Evolutionary conservation across 1,284 basidiomycete genomes (phyloP).

Genomic region (Ceratobasidium sp.): DNA sequence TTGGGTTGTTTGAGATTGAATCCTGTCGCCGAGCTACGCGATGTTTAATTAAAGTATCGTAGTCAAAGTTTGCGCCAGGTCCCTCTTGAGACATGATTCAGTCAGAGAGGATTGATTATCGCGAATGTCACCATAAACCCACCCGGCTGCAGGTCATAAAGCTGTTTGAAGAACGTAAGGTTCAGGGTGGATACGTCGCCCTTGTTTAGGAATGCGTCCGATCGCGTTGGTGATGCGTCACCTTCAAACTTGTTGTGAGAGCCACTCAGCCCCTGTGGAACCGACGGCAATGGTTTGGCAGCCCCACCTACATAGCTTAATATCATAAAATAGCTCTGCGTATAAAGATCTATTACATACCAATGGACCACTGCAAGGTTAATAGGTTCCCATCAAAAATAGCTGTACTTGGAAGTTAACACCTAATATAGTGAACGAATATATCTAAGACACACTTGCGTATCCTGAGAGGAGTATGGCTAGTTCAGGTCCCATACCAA

Average conservation of each 20-base stretch:
- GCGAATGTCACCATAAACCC: not conserved
- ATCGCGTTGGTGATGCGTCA: constrained; percentile 34
- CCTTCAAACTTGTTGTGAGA: constrained; percentile 31
- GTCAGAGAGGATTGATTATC: not conserved
- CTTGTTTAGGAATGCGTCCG: constrained; percentile 26
- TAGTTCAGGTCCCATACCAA: constrained; percentile 21
- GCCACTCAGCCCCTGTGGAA: constrained; percentile 33
- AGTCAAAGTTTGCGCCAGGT: constrained; percentile 10
- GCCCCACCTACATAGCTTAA: constrained; percentile 12
- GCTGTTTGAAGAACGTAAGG: constrained; percentile 14
- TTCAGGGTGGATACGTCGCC: constrained; percentile 12
- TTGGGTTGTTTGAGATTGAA: constrained; percentile 27
- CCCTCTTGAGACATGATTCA: not conserved
- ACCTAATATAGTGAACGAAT: not conserved
- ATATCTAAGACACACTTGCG: not conserved
- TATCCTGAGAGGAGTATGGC: not conserved
- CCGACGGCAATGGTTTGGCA: not conserved
- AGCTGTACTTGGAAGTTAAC: constrained; percentile 1
- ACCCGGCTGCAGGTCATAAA: constrained; percentile 30
- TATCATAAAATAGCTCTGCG: not conserved
- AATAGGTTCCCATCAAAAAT: not conserved
- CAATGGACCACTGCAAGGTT: constrained; percentile 2
- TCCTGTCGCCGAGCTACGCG: not conserved
- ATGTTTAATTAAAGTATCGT: constrained; percentile 17
- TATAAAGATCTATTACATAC: not conserved